phyloP scores from a whole-genome alignment of 1,284 basidiomycete species.

The Pseudozyma tsukubaensis region DNA sequence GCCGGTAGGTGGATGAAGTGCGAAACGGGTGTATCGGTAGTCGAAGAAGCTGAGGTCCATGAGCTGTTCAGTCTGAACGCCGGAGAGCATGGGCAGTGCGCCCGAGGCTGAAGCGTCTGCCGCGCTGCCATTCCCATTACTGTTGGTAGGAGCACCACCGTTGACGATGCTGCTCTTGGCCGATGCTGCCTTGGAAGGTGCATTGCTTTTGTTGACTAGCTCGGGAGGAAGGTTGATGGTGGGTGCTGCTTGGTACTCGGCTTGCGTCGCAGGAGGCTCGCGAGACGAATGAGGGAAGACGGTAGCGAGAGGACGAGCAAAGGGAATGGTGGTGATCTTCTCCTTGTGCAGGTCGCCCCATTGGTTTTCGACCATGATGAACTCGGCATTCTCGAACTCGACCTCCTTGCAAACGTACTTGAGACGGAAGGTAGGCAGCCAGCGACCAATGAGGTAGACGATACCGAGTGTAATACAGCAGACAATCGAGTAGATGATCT shows the following conservation, averaged over 20 bases:
- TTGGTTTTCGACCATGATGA: conserved; percentile 82
- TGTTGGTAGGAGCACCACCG: conserved; percentile 19
- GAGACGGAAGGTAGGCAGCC: conserved; percentile 92
- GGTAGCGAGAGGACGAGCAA: conserved; percentile 62
- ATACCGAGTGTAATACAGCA: conserved; percentile 81
- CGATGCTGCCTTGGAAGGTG: conserved; percentile 35
- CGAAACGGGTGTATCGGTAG: conserved; percentile 88
- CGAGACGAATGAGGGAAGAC: conserved; percentile 65
- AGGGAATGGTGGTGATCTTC: conserved; percentile 56
- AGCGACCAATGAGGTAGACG: conserved; percentile 85
- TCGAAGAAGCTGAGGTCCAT: conserved; percentile 71
- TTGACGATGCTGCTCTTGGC: conserved; percentile 54
- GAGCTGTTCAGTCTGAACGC: conserved; percentile 63
- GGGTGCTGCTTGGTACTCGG: conserved; percentile 53
- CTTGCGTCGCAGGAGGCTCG: conserved; percentile 64
- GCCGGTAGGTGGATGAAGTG: conserved; percentile 84
- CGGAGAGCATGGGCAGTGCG: conserved; percentile 50
- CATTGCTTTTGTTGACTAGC: conserved; percentile 39
- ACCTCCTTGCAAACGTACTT: conserved; percentile 85
- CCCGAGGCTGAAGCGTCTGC: not conserved
- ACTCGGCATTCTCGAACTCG: conserved; percentile 80
- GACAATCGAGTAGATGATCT: conserved; percentile 78
- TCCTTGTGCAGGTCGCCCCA: conserved; percentile 66
- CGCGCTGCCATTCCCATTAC: conserved; percentile 18
- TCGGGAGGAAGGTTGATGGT: conserved; percentile 40